phyloP scores from a whole-genome alignment of 179 eudicot genomes.

The Heliamphora pulchella region DNA sequence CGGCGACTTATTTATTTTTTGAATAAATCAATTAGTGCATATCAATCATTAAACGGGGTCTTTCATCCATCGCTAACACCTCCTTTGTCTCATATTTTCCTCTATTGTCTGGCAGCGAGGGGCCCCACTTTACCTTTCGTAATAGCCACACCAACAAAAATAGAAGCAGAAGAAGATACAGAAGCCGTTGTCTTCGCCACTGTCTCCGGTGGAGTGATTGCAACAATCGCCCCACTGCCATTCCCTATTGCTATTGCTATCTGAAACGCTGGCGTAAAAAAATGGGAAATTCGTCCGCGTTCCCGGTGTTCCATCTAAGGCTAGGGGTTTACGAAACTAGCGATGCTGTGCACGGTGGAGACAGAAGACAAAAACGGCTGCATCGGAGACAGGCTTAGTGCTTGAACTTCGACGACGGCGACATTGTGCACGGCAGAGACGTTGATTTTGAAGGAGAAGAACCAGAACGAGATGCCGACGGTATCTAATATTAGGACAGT shows the following conservation, averaged over 20 bases:
- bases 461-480: too few species aligned
- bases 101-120: background rate
- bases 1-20: too few species aligned
- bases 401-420: too few species aligned
- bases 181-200: background rate
- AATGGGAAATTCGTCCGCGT: constrained; percentile 5
- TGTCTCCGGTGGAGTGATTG: background rate
- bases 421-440: too few species aligned
- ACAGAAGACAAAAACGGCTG: too few species aligned
- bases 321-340: constrained; percentile 8
- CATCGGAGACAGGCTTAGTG: too few species aligned
- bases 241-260: background rate
- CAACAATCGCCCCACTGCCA: background rate
- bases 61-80: background rate
- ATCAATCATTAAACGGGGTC: too few species aligned
- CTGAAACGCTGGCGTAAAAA: constrained; percentile 6
- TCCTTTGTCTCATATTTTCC: background rate
- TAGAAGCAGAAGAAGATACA: background rate
- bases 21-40: too few species aligned
- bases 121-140: background rate
- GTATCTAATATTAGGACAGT: too few species aligned
- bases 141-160: background rate
- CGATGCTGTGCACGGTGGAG: too few species aligned
- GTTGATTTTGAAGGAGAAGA: too few species aligned
- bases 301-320: constrained; percentile 8